Percentiles rank a stretch among this genome's conserved stretches.
These are phyloP conservation scores for Microbotryum saponariae DNA, from an alignment of 1,284 basidiomycete genomes.

Conservation along the genomic window DNA sequence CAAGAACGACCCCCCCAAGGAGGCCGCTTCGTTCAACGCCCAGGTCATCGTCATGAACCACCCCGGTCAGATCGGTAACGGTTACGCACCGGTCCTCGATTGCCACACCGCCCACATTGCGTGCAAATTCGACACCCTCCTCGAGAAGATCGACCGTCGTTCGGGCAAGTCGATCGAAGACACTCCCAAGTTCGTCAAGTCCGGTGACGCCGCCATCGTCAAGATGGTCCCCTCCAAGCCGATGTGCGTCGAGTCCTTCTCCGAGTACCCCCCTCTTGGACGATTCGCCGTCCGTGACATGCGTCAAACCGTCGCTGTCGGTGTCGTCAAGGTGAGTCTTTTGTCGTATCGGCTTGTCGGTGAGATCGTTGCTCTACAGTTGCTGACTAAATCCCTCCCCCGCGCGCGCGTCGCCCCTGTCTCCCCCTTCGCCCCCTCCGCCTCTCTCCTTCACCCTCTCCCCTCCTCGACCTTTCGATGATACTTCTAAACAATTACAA, in stretches of 20 bases:
- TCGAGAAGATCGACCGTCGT: conserved; percentile 98
- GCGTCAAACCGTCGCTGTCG: conserved; percentile 81
- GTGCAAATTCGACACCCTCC: conserved; percentile 96
- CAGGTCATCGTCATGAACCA: conserved; percentile 99
- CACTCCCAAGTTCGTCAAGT: conserved; percentile 91
- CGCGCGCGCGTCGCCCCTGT: too few relatives aligned
- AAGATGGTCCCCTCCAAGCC: conserved; percentile 87
- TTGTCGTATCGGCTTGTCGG: too few relatives aligned
- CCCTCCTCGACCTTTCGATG: too few relatives aligned
- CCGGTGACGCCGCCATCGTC: conserved; percentile 82
- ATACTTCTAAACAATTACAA: too few relatives aligned
- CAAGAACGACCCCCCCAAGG: conserved; percentile 99
- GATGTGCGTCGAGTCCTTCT: conserved; percentile 53
- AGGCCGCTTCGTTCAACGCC: conserved; percentile 98
- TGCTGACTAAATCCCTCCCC: too few relatives aligned
- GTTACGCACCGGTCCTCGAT: conserved; percentile 96
- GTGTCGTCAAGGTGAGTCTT: conserved; percentile 64
- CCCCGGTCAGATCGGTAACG: conserved; percentile 98
- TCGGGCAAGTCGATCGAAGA: conserved; percentile 87
- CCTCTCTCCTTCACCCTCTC: too few relatives aligned
- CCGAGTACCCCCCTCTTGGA: conserved; percentile 89
- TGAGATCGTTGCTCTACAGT: neutral
- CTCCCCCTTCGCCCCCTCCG: too few relatives aligned
- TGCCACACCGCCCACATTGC: conserved; percentile 94
- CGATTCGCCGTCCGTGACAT: conserved; percentile 67